These are phyloP conservation scores for Penicillium dipodomyicola DNA, from an alignment of 495 filamentous ascomycete species.

Conservation along the genomic window DNA sequence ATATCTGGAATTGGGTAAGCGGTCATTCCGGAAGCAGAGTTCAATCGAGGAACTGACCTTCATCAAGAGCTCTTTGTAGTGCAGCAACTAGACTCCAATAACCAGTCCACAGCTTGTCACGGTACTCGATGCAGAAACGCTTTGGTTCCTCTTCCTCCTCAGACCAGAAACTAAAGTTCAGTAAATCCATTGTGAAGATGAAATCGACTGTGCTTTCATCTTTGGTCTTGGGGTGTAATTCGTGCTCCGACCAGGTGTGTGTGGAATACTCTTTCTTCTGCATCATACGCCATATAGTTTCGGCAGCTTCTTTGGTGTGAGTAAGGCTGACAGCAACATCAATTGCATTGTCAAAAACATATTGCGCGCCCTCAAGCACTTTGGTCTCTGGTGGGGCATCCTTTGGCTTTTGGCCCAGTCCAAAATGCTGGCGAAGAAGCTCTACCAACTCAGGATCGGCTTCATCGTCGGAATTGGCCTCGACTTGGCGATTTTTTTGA, in stretches of 20 bases:
- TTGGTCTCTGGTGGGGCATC: conserved; percentile 63
- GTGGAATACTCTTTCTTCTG: conserved; percentile 79
- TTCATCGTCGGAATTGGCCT: conserved; percentile 72
- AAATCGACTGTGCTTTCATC: conserved; percentile 79
- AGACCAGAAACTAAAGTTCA: conserved; percentile 98
- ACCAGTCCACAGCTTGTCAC: conserved; percentile 79
- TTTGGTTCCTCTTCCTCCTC: conserved; percentile 56
- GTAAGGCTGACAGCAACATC: conserved; percentile 83
- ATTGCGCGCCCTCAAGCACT: conserved; percentile 78
- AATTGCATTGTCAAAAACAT: conserved; percentile 87
- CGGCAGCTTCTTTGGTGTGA: conserved; percentile 76
- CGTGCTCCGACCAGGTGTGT: conserved; percentile 80
- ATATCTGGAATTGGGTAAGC: conserved; percentile 53
- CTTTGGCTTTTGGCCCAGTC: conserved; percentile 52
- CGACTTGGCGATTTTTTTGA: conserved; percentile 13
- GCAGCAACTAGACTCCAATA: conserved; percentile 94
- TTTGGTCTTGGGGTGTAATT: conserved; percentile 81
- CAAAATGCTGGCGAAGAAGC: conserved; percentile 79
- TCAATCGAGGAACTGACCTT: conserved; percentile 54
- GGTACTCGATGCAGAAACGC: conserved; percentile 77
- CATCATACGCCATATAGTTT: conserved; percentile 74
- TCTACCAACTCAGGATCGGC: conserved; percentile 83
- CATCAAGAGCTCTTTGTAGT: conserved; percentile 82
- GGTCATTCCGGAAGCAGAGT: conserved; percentile 10
- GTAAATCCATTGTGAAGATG: conserved; percentile 92